These are phyloP conservation scores for Fusarium citri DNA, from an alignment of 2,329 filamentous ascomycete species.

Conservation along the genomic window DNA sequence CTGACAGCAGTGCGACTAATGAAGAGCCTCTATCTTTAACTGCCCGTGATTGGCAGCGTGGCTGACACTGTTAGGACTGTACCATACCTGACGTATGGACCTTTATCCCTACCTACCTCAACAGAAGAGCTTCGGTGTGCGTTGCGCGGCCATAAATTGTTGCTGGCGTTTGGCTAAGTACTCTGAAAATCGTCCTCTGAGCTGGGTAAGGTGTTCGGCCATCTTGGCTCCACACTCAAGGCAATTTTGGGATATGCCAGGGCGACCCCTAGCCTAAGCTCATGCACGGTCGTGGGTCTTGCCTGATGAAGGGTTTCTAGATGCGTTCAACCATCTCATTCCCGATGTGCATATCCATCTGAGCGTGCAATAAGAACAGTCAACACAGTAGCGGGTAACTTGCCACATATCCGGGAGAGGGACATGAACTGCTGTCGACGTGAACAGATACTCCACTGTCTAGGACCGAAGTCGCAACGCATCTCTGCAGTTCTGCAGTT, in stretches of 20 bases:
- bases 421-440: constrained; percentile 13
- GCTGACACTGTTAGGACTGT: constrained; percentile 15
- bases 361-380: constrained; percentile 5
- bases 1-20: constrained; percentile 21
- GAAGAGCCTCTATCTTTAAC: constrained; percentile 26
- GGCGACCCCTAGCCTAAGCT: constrained; percentile 35
- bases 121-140: neutral
- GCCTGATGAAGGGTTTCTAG: constrained; percentile 36
- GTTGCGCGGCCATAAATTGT: neutral
- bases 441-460: constrained; percentile 17
- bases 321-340: constrained; percentile 33
- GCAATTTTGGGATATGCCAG: constrained; percentile 36
- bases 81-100: neutral
- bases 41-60: constrained; percentile 32
- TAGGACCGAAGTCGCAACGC: constrained; percentile 31
- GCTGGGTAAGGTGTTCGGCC: constrained; percentile 42
- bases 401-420: constrained; percentile 17
- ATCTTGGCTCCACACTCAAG: constrained; percentile 41
- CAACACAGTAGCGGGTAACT: constrained; percentile 15
- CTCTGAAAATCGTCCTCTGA: constrained; percentile 36
- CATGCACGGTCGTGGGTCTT: constrained; percentile 40
- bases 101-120: constrained; percentile 11
- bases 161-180: constrained; percentile 21
- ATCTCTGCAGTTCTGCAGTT: constrained; percentile 16
- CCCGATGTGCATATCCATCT: constrained; percentile 26